phyloP scores from a whole-genome alignment of 805 yeast species.

The Suhomyces sp. region DNA sequence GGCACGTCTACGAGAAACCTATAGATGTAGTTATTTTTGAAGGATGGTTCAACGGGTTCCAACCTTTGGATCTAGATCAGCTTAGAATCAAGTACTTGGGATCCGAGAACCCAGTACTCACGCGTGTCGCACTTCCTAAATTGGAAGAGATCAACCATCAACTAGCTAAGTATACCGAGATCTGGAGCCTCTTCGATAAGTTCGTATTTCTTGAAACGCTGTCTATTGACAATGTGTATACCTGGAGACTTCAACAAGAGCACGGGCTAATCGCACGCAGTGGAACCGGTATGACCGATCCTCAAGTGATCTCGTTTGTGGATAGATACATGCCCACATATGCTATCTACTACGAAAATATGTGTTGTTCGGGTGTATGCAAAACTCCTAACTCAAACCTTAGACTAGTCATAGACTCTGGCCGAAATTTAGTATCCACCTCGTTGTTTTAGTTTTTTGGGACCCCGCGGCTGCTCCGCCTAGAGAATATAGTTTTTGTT shows the following conservation, averaged over 20 bases:
- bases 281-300: slow-evolving; percentile 82
- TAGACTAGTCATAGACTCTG: slow-evolving; percentile 13
- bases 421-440: slow-evolving; percentile 8
- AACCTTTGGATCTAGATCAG: slow-evolving; percentile 22
- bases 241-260: slow-evolving; percentile 81
- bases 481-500: background rate
- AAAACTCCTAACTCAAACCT: slow-evolving; percentile 10
- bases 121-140: slow-evolving; percentile 23
- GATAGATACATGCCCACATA: slow-evolving; percentile 87
- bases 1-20: slow-evolving; percentile 35
- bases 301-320: slow-evolving; percentile 64
- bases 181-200: slow-evolving; percentile 58
- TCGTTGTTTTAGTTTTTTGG: background rate
- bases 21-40: slow-evolving; percentile 74
- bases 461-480: background rate
- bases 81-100: slow-evolving; percentile 19
- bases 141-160: slow-evolving; percentile 47
- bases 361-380: slow-evolving; percentile 26
- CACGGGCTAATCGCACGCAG: slow-evolving; percentile 46
- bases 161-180: slow-evolving; percentile 46
- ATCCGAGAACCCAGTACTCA: slow-evolving; percentile 16
- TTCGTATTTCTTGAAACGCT: slow-evolving; percentile 63
- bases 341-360: slow-evolving; percentile 55
- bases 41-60: slow-evolving; percentile 92
- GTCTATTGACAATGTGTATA: slow-evolving; percentile 58